Base-by-base conservation (phyloP, 1,139 yeast species). In the Citeromyces hawaiiensis region DNA sequence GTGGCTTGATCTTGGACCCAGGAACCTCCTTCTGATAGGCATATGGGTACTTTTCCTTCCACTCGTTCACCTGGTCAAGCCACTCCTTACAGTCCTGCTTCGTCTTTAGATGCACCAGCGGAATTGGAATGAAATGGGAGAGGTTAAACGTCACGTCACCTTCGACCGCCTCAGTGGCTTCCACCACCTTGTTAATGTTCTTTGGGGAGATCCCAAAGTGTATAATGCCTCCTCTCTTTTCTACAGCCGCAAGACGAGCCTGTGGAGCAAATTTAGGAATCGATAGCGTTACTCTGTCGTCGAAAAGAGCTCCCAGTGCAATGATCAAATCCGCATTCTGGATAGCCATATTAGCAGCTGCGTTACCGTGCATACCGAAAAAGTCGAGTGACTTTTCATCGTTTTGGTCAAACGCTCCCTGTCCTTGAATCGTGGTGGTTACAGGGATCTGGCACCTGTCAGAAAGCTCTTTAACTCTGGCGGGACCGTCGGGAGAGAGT, bases 321-420 rank as follows among this genome's bases (percentile, higher is more conserved):
- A 91, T 66, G 55, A 91, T 85, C 53, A 91, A 67, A 62, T 91
- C 98, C 35, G 98, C 95, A 44, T 75, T 70, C 66, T 91, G 98
- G 52, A 91, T 81, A 37, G 97, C 94, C 52, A 83, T 61, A 68
- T 91, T 91, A 50, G 98, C 98, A 52, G 88, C 88, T 38, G 91
- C 96, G 45, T 79, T 72, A 48, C 98, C 98, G 62, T 91, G 98
- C 98, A 91, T 91, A 54, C 98, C 98, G 50, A 91, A 72, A 93
- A 91, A 85, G 61, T 88, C 96, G 48, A 91, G 66, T 25, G 96
- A 79, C 62, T 87, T 87, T 48, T 81, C 78, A 63, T 88, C 95
- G 46, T 72, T 75, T 66, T 91, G 97, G 61, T 91, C 96, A 55
- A 81, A 91, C 7, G 94, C 83, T 48, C 98, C 98, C 48, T 91